phyloP scores from a whole-genome alignment of 768 basidiomycete species.

The Cyclocybe cylindracea region DNA sequence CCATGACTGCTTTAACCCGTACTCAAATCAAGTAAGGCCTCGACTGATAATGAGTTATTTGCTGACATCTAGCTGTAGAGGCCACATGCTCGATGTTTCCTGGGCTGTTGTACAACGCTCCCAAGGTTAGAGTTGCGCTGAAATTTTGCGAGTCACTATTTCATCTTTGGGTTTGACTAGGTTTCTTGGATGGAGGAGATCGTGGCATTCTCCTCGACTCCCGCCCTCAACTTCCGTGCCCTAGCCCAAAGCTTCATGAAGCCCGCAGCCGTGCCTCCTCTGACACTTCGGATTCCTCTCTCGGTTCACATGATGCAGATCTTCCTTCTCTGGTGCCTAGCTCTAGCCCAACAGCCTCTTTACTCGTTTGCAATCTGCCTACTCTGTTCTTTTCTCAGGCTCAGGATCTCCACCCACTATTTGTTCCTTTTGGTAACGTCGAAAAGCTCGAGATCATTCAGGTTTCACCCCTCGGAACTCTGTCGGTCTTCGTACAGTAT shows the following conservation, averaged over 20 bases:
- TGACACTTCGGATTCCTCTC: constrained; percentile 34
- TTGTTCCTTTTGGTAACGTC: constrained; percentile 71
- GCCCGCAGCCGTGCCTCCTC: constrained; percentile 25
- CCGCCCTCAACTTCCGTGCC: constrained; percentile 34
- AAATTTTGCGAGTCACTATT: background rate
- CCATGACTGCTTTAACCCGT: constrained; percentile 67
- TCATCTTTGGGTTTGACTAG: constrained; percentile 31
- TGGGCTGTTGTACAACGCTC: constrained; percentile 90
- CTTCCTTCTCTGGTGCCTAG: constrained; percentile 32
- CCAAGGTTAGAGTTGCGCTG: constrained; percentile 48
- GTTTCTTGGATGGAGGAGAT: constrained; percentile 82
- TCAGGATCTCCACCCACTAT: constrained; percentile 70
- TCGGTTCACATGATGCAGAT: constrained; percentile 30
- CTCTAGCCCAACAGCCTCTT: constrained; percentile 44
- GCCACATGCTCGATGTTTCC: constrained; percentile 77
- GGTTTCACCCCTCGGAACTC: constrained; percentile 37
- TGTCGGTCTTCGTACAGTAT: constrained; percentile 69
- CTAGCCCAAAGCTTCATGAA: constrained; percentile 22
- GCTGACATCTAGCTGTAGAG: constrained; percentile 37
- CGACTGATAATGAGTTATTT: too few relatives aligned
- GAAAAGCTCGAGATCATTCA: constrained; percentile 58
- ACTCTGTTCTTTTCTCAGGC: constrained; percentile 65
- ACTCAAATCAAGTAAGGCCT: constrained; percentile 63
- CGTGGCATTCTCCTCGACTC: constrained; percentile 63
- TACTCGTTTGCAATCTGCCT: constrained; percentile 69